Percentiles rank a stretch among this genome's conserved stretches.
These are phyloP conservation scores for Withania somnifera DNA, from an alignment of 305 asterid species.

Conservation along the genomic window DNA sequence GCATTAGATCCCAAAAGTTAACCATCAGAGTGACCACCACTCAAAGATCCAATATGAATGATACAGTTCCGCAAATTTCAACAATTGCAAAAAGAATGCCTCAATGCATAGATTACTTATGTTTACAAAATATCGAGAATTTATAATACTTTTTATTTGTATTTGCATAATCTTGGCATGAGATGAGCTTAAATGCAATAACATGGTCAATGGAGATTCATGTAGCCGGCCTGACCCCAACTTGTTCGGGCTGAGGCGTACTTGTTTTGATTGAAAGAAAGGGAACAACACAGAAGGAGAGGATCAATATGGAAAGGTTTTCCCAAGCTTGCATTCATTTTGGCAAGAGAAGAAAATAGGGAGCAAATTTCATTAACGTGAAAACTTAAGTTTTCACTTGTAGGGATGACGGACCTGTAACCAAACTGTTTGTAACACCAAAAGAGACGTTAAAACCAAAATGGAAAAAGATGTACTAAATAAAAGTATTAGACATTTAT, in stretches of 20 bases:
- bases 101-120: not conserved
- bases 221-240: not conserved
- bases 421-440: not conserved
- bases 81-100: not conserved
- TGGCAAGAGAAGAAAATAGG: not conserved
- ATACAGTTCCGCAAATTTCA: not conserved
- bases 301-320: not conserved
- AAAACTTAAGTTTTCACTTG: not conserved
- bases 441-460: not conserved
- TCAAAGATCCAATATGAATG: not conserved
- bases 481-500: not conserved
- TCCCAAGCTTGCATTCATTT: not conserved
- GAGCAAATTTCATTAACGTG: not conserved
- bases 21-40: not conserved
- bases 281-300: not conserved
- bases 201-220: not conserved
- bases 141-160: not conserved
- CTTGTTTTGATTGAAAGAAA: not conserved
- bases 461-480: not conserved
- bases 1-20: not conserved
- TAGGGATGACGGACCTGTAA: not conserved
- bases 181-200: not conserved
- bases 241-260: not conserved
- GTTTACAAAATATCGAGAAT: not conserved
- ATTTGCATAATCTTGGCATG: not conserved